A percentile compares a stretch with the other conserved stretches of the same genome.
These are phyloP conservation scores for Russula ochroleuca DNA, from an alignment of 768 basidiomycete species.

Conservation along the genomic window DNA sequence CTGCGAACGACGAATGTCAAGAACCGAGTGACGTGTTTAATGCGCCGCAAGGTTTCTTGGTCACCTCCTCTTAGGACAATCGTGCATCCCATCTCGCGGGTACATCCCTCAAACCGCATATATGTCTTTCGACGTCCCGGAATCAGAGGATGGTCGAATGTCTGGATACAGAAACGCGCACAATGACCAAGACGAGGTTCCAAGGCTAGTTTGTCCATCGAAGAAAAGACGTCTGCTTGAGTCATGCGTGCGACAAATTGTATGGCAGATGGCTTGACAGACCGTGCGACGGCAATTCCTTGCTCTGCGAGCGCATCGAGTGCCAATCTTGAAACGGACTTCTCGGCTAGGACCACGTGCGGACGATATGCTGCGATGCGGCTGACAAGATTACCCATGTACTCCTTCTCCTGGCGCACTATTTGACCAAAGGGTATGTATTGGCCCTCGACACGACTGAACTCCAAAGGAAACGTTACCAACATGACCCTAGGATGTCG, in stretches of 20 bases:
- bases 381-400: constrained; percentile 79
- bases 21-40: constrained; percentile 92
- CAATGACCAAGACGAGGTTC: constrained; percentile 91
- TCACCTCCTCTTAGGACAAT: constrained; percentile 87
- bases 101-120: constrained; percentile 98
- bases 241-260: constrained; percentile 90
- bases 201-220: constrained; percentile 88
- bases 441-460: constrained; percentile 87
- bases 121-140: constrained; percentile 94
- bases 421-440: constrained; percentile 92
- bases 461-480: constrained; percentile 92
- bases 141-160: constrained; percentile 90
- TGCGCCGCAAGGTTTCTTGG: constrained; percentile 68
- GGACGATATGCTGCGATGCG: constrained; percentile 90
- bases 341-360: constrained; percentile 87
- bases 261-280: constrained; percentile 84
- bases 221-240: constrained; percentile 90
- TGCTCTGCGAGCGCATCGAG: constrained; percentile 80
- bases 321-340: constrained; percentile 86
- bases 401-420: constrained; percentile 88
- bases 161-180: constrained; percentile 78
- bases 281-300: constrained; percentile 85
- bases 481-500: constrained; percentile 93
- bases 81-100: constrained; percentile 89
- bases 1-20: constrained; percentile 90